Evolutionary conservation across 164 flowering plant species (phyloP), one percentile per base, ranked within the genome.

Genomic region (Magnolia kwangsiensis): DNA sequence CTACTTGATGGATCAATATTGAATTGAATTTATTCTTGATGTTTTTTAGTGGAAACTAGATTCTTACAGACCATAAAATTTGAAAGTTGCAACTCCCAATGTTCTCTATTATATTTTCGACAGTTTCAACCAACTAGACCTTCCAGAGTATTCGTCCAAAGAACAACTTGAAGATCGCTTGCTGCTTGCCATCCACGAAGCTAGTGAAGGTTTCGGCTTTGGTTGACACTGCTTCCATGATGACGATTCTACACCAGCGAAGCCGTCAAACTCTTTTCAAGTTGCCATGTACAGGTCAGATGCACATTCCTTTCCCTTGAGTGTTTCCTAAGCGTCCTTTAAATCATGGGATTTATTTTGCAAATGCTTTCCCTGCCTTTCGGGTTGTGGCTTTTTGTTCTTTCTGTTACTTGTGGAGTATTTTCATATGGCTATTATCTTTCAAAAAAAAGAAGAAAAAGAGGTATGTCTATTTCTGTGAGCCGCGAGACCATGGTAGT

Each of bases 131-230:
- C 99, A 96, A 80, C 82, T 96, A 73, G 99, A 96, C 80, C 97
- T 96, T 27, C 98, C 99, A 0, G 99, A 96, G 87, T 92, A 96
- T 81, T 78, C 93, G 19, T 86, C 94, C 51, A 92, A 92, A 83
- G 97, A 92, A 72, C 93, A 89, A 83, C 97, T 96, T 79, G 86
- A 89, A 78, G 95, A 92, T 8, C 92, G 98, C 14, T 81, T 96
- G 85, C 83, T 96, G 64, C 96, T 96, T 82, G 98, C 99, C n/a
- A 93, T 96, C 65, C 99, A 96, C 78, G 99, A 96, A 86, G 99
- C 90, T 45, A 96, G 95, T 76, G 99, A 96, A 87, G 99, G 99
- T 29, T 96, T 96, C 85, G 99, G 98, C 51, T 96, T 96, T 81
- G 99, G 98, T 80, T 95, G 78, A 81, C 29, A 31, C 5, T 58